Conservation (phyloP, 1,284 basidiomycete species). For the Vanrija humicola region DNA sequence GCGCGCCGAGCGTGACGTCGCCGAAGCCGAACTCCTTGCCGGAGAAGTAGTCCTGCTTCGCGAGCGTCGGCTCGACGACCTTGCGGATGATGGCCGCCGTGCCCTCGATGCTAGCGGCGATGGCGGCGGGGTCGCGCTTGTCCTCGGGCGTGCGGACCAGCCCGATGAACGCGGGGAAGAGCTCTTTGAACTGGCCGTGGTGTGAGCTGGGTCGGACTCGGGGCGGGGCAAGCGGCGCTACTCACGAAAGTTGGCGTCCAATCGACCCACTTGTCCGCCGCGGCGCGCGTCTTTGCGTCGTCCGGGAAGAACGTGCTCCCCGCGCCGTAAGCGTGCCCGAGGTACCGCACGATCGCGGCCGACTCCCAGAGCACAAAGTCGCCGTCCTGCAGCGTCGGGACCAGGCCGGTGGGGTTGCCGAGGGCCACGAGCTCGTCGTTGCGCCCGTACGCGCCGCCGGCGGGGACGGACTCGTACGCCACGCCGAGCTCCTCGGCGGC, state of each 20-base stretch:
- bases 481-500: conserved; percentile 9
- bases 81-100: neutral
- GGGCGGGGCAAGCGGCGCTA: too few species aligned
- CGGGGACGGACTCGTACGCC: conserved; percentile 3
- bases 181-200: neutral
- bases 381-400: conserved; percentile 14
- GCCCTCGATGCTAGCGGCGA: neutral
- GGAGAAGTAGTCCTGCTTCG: conserved; percentile 3
- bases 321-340: conserved; percentile 2
- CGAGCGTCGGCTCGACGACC: conserved; percentile 4
- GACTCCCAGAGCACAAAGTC: conserved; percentile 9
- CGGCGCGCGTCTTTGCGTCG: neutral
- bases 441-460: conserved; percentile 4
- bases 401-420: conserved; percentile 1
- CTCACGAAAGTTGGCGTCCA: neutral
- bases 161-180: conserved; percentile 1
- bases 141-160: conserved; percentile 2
- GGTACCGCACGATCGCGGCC: conserved; percentile 15
- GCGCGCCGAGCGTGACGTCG: conserved; percentile 9
- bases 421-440: neutral
- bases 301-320: neutral
- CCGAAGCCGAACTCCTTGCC: conserved; percentile 7
- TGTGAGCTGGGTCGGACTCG: too few species aligned
- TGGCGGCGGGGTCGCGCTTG: conserved; percentile 4
- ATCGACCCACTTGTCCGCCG: conserved; percentile 13